Percentiles rank a stretch among this genome's conserved stretches.
Conservation (phyloP, 345 rosid species). For the Anastatica hierochuntica region DNA sequence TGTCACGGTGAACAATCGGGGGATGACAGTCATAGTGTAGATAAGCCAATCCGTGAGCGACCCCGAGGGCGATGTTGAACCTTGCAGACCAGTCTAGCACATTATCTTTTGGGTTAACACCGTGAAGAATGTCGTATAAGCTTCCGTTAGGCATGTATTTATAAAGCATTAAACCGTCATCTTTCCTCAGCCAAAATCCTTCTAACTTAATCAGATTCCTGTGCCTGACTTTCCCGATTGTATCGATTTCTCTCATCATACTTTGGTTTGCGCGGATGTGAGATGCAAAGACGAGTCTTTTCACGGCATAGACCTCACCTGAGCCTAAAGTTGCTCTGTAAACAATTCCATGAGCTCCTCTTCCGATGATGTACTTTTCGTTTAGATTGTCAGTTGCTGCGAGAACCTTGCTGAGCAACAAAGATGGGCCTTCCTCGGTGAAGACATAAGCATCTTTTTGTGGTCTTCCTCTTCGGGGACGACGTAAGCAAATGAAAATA, state of each 20-base stretch:
- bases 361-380: conserved; percentile 53
- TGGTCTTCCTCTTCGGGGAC: neutral
- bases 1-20: conserved; percentile 63
- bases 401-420: conserved; percentile 44
- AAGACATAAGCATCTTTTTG: conserved; percentile 28
- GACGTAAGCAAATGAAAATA: conserved; percentile 18
- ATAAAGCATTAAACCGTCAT: conserved; percentile 55
- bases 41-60: conserved; percentile 69
- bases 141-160: conserved; percentile 69
- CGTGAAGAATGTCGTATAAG: conserved; percentile 51
- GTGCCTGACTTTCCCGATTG: conserved; percentile 55
- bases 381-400: conserved; percentile 62
- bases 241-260: conserved; percentile 57
- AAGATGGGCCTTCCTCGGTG: conserved; percentile 37
- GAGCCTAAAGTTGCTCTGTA: conserved; percentile 48
- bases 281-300: conserved; percentile 43
- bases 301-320: conserved; percentile 44
- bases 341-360: conserved; percentile 73
- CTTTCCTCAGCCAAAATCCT: conserved; percentile 68
- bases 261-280: conserved; percentile 37
- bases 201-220: conserved; percentile 64
- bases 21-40: conserved; percentile 76
- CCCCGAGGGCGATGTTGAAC: conserved; percentile 50
- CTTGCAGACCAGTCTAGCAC: conserved; percentile 50
- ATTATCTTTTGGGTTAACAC: conserved; percentile 10